Evolutionary conservation across 2,329 filamentous ascomycete species (phyloP).

Genomic region (Talaromyces sp.): DNA sequence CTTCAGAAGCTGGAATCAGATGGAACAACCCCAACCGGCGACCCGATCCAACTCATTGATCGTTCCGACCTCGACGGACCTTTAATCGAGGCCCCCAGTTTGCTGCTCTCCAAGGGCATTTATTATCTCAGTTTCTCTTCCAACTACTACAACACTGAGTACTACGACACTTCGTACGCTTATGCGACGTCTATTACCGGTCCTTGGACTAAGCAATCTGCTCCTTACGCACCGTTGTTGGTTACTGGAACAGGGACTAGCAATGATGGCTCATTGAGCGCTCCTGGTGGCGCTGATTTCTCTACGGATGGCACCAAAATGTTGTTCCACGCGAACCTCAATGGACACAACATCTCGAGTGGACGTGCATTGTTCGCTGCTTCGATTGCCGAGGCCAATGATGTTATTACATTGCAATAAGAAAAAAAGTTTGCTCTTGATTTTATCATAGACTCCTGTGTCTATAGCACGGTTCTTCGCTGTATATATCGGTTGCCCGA

Average conservation of each 20-base stretch:
- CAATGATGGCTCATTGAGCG: constrained; percentile 23
- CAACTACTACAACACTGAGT: constrained; percentile 48
- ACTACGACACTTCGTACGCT: constrained; percentile 55
- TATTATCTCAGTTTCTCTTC: constrained; percentile 56
- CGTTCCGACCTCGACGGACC: constrained; percentile 55
- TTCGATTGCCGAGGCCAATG: constrained; percentile 12
- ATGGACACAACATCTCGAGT: constrained; percentile 19
- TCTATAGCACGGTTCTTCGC: neutral
- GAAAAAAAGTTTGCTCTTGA: neutral
- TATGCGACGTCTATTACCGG: constrained; percentile 31
- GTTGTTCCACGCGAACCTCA: constrained; percentile 25
- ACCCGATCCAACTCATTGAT: constrained; percentile 50
- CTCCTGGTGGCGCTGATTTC: constrained; percentile 29
- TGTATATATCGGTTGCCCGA: neutral
- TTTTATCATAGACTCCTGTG: neutral
- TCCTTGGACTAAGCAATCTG: constrained; percentile 25
- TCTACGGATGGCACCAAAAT: constrained; percentile 22
- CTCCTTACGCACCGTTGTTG: constrained; percentile 22
- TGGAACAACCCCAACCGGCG: constrained; percentile 47
- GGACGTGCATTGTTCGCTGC: constrained; percentile 22
- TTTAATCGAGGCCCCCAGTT: constrained; percentile 52
- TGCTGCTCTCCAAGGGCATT: constrained; percentile 42
- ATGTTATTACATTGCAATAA: constrained; percentile 11
- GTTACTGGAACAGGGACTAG: constrained; percentile 21
- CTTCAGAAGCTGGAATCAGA: constrained; percentile 50